Evolutionary conservation across 2,329 filamentous ascomycete species (phyloP), one percentile per base, ranked within the genome.

Genomic region (Xylaria sp.): DNA sequence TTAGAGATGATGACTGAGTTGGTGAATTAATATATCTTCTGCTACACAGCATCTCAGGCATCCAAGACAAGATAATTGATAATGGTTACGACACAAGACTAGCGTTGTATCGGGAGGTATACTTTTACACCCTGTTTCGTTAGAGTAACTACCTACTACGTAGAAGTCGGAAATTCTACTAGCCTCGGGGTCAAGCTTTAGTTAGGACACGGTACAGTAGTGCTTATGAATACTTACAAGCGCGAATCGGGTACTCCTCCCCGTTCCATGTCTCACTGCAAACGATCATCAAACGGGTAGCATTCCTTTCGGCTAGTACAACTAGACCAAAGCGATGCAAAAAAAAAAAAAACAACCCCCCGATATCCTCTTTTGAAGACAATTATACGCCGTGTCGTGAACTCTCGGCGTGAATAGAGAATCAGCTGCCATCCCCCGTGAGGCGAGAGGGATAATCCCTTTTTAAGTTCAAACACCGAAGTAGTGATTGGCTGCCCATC

Each of bases 241-340:
- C 65, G 69, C 73, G 73, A 75, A 73, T 75, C 74, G 73, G 74
- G 69, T 72, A 56, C 44, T 64, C 66, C 74, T 71, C 71, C 74
- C 62, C 25, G 68, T 69, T 33, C 67, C 63, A 64, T 72, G 71
- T 73, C 66, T 71, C 64, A 64, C 64, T 17, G 38, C 33, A 27
- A 51, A 57, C 17, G 47, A 50, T 50, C 39, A 50, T 42, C 49
- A 57, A 59, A 45, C 29, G 22, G 20, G n/a, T 39, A 36, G 36
- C 25, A 33, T 70, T 57, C 55, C 27, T 50, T 45, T 49, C 20
- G 17, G 53, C 36, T 29, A 51, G 45, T 61, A 56, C 36, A 36
- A 55, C 38, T 44, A n/a, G 53, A 53, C 54, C 50, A n/a, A 39
- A 17, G 55, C 45, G 17, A 65, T 65, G n/a, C n/a, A n/a, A n/a